These are phyloP conservation scores for Lathyrus tuberosus DNA, from an alignment of 306 rosid species.

Conservation along the genomic window DNA sequence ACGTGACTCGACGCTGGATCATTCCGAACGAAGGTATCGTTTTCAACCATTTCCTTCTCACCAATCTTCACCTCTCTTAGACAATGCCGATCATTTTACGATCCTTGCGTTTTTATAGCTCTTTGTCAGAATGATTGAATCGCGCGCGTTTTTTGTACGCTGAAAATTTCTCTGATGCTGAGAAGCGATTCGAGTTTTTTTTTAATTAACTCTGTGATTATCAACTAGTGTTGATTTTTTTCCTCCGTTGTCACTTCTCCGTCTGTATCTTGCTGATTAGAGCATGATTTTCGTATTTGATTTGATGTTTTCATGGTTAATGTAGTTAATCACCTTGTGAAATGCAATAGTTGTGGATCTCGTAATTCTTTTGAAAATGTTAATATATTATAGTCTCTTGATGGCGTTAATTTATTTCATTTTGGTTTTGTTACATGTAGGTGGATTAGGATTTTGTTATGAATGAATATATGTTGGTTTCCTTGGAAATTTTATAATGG, in stretches of 20 bases:
- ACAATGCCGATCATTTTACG: slow-evolving; percentile 23
- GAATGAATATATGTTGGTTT: slow-evolving; percentile 43
- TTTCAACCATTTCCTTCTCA: slow-evolving; percentile 17
- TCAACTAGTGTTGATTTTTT: background rate
- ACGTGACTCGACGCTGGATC: slow-evolving; percentile 25
- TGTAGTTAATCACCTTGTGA: background rate
- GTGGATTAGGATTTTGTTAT: slow-evolving; percentile 41
- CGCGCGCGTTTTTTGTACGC: background rate
- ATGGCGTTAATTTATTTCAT: background rate
- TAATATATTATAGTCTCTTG: slow-evolving; percentile 1
- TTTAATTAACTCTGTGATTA: too few species aligned
- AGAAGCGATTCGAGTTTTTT: too few species aligned
- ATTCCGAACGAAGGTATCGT: slow-evolving; percentile 35
- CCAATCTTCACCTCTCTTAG: slow-evolving; percentile 7
- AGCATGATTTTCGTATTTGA: too few species aligned
- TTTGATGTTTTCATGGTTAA: background rate
- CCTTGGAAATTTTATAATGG: slow-evolving; percentile 51
- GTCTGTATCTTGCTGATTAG: too few species aligned
- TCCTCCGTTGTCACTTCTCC: too few species aligned
- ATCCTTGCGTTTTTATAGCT: slow-evolving; percentile 29
- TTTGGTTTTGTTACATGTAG: slow-evolving; percentile 43
- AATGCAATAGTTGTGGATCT: background rate
- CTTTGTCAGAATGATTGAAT: slow-evolving; percentile 22
- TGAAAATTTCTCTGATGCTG: slow-evolving; percentile 31
- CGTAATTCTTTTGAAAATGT: background rate